Base-by-base conservation (phyloP, 306 rosid species). In the Gastrolobium bilobum region DNA sequence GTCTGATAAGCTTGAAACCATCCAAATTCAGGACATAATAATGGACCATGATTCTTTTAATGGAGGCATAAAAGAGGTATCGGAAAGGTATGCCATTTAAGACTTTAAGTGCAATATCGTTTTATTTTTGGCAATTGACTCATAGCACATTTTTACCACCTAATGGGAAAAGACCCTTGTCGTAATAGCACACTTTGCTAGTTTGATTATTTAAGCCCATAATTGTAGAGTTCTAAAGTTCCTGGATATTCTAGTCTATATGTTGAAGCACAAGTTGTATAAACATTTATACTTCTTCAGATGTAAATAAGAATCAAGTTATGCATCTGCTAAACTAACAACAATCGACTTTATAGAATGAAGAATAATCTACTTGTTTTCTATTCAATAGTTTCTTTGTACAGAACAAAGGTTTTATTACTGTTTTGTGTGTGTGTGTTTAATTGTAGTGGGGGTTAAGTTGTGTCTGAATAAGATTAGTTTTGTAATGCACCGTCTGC, bases 1-100 rank as follows among this genome's bases (percentile, higher is more conserved):
- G 59, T 68, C 26, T 8, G 84, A 31, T 40, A 79, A 79, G 79
- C 87, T 3, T 66, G 65, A 74, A 79, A 76, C 84, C 70, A 79
- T 47, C 76, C 60, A 79, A 39, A 77, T 39, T 46, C 84, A 82
- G 84, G 77, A 43, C 46, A 59, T 67, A 38, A 38, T 15, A 46
- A 73, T 59, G 75, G 76, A 51, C 52, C 52, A 13, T 46, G 82
- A 37, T 78, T 75, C 75, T 80, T 78, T 43, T 77, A 60, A 67
- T 73, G 71, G 43, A 63, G 81, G 75, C 73, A 59, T 33, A 6
- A 79, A 73, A 59, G 82, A 48, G 56, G 54, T 39, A 54, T 33
- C 65, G 8, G 80, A 79, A 72, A 43, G 78, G 91, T 87, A 83
- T 43, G 76, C 20, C 75, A 11, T 15, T 51, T 20, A 20, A 20